These are phyloP conservation scores for Berberis vulgaris DNA, from an alignment of 164 flowering plant genomes.

Conservation along the genomic window DNA sequence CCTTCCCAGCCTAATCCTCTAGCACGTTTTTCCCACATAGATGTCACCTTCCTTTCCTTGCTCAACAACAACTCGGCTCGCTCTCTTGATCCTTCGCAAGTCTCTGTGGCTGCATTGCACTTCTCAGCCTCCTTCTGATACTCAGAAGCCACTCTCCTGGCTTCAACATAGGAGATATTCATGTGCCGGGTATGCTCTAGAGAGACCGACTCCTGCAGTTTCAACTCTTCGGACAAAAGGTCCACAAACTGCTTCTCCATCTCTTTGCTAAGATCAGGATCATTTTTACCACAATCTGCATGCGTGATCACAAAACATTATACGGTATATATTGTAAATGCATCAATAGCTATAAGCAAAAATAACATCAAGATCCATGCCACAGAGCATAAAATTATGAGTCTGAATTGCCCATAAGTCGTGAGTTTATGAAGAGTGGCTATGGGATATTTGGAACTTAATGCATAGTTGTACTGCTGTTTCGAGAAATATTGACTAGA, in stretches of 20 bases:
- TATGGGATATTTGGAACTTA: too few relatives aligned
- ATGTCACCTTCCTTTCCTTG: slow-evolving; percentile 68
- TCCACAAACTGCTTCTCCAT: slow-evolving; percentile 88
- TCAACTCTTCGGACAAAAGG: slow-evolving; percentile 74
- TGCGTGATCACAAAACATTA: not conserved
- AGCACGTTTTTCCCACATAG: slow-evolving; percentile 72
- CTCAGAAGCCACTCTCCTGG: slow-evolving; percentile 63
- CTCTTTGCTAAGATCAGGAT: slow-evolving; percentile 78
- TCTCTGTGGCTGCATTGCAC: slow-evolving; percentile 84
- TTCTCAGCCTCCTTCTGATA: slow-evolving; percentile 87
- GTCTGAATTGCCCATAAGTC: too few relatives aligned
- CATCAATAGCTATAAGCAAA: not conserved
- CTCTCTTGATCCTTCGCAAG: slow-evolving; percentile 86
- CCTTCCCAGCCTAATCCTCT: slow-evolving; percentile 74
- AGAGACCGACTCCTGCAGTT: slow-evolving; percentile 59
- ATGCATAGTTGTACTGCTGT: too few relatives aligned
- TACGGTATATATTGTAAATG: not conserved
- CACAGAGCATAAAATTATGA: too few relatives aligned
- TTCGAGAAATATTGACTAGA: too few relatives aligned
- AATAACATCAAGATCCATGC: too few relatives aligned
- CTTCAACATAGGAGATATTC: slow-evolving; percentile 65
- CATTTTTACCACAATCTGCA: slow-evolving; percentile 76
- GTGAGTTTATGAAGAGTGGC: too few relatives aligned
- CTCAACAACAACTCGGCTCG: slow-evolving; percentile 48
- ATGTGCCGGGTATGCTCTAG: slow-evolving; percentile 53